Evolutionary conservation across 257 asterid genomes (phyloP).

Genomic region (Primulina tabacum): DNA sequence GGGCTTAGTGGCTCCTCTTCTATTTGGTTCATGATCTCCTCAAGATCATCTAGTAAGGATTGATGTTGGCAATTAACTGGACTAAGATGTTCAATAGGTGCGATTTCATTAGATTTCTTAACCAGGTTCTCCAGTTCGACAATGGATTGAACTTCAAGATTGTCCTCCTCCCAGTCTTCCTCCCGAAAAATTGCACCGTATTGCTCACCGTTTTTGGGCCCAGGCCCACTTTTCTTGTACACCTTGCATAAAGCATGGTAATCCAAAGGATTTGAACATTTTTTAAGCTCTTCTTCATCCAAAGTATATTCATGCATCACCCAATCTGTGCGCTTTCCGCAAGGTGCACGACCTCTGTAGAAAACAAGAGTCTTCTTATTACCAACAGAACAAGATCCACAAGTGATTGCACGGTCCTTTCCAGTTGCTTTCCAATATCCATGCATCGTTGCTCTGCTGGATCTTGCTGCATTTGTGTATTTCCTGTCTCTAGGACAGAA

Average conservation of each 20-base stretch:
- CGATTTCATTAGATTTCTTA: constrained; percentile 25
- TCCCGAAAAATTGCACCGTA: constrained; percentile 90
- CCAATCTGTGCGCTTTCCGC: constrained; percentile 91
- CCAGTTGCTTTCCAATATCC: constrained; percentile 99
- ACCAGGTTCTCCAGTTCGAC: constrained; percentile 29
- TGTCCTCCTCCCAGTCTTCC: constrained; percentile 89
- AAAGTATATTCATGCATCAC: constrained; percentile 94
- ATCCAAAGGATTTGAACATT: constrained; percentile 48
- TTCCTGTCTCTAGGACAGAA: constrained; percentile 83
- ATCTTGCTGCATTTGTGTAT: constrained; percentile 86
- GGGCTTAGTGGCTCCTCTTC: constrained; percentile 34
- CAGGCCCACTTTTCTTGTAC: constrained; percentile 92
- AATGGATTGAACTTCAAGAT: constrained; percentile 26
- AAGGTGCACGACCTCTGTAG: constrained; percentile 86
- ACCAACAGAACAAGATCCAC: constrained; percentile 70
- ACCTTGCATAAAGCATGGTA: constrained; percentile 84
- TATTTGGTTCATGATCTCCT: constrained; percentile 49
- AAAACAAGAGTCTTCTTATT: constrained; percentile 84
- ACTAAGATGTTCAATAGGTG: constrained; percentile 25
- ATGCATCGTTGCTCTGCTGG: constrained; percentile 67
- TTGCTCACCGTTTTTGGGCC: constrained; percentile 98
- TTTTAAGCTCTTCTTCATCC: constrained; percentile 76
- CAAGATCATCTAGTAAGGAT: constrained; percentile 42
- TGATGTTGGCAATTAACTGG: constrained; percentile 19
- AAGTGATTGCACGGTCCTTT: constrained; percentile 65